phyloP scores from a whole-genome alignment of 352 stramenopile genomes.

The Phytophthora constricta region DNA sequence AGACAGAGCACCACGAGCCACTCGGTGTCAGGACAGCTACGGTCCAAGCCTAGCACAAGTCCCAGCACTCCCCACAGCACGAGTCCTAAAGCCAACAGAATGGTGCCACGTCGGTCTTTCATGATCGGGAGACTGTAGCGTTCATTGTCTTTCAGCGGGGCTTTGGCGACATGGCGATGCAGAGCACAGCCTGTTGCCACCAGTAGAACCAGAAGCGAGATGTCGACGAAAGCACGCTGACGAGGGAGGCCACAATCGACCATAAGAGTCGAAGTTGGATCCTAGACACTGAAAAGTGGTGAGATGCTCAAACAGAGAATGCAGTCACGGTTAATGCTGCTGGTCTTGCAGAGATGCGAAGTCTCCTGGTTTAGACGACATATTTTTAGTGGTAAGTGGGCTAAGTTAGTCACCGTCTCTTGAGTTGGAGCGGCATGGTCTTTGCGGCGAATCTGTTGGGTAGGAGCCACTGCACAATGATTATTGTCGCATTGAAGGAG shows the following conservation, averaged over 20 bases:
- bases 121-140: constrained; percentile 14
- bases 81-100: constrained; percentile 5
- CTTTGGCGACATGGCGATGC: constrained; percentile 3
- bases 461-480: too few species aligned
- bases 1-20: constrained; percentile 31
- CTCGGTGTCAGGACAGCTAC: constrained; percentile 8
- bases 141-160: constrained; percentile 8
- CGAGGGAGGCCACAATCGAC: constrained; percentile 17
- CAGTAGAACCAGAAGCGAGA: constrained; percentile 23
- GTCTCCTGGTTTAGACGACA: too few species aligned
- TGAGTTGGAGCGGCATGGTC: too few species aligned
- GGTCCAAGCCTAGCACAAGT: constrained; percentile 13
- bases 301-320: too few species aligned
- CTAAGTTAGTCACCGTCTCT: too few species aligned
- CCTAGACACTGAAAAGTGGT: too few species aligned
- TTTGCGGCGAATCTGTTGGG: too few species aligned
- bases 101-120: constrained; percentile 15
- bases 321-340: too few species aligned
- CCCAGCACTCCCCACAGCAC: constrained; percentile 21
- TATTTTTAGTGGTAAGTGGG: too few species aligned
- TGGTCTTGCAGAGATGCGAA: too few species aligned
- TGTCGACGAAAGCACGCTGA: constrained; percentile 27
- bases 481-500: too few species aligned
- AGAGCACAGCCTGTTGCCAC: constrained; percentile 16
- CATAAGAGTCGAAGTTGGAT: constrained; percentile 6